Percentiles rank a stretch among this genome's conserved stretches.
Evolutionary conservation across 1,284 basidiomycete genomes (phyloP).

Genomic region (Ceratobasidium sp.): DNA sequence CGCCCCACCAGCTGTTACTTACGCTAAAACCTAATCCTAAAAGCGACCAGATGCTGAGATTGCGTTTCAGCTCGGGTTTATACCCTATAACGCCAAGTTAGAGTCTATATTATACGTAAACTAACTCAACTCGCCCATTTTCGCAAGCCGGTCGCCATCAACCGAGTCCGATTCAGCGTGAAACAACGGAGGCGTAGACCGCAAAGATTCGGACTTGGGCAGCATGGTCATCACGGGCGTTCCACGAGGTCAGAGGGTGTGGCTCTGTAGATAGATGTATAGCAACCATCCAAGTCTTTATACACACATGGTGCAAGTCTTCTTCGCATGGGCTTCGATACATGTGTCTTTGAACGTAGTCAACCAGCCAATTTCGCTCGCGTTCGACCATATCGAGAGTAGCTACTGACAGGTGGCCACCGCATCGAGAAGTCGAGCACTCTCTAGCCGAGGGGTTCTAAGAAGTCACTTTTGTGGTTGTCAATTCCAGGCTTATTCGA

Average conservation of each 20-base stretch:
- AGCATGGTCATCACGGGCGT: background rate
- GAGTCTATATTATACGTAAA: background rate
- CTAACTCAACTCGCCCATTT: constrained; percentile 21
- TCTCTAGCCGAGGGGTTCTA: constrained; percentile 18
- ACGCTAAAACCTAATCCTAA: constrained; percentile 34
- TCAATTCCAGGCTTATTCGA: background rate
- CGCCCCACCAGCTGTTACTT: constrained; percentile 34
- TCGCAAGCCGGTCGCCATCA: constrained; percentile 30
- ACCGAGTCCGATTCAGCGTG: constrained; percentile 5
- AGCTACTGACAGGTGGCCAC: background rate
- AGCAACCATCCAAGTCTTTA: constrained; percentile 3
- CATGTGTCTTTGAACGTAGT: background rate
- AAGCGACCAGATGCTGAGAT: constrained; percentile 38
- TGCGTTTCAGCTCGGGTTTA: constrained; percentile 29
- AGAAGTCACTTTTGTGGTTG: background rate
- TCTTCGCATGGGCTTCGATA: background rate
- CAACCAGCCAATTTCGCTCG: background rate
- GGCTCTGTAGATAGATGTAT: background rate
- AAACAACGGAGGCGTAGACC: background rate
- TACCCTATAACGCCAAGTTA: constrained; percentile 2
- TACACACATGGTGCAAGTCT: constrained; percentile 2
- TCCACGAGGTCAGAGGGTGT: background rate
- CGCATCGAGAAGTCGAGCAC: background rate
- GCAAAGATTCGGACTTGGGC: constrained; percentile 1
- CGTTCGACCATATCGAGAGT: background rate